Evolutionary conservation across 495 filamentous ascomycete species (phyloP), one percentile per base, ranked within the genome.

Genomic region (Talaromyces wortmannii): DNA sequence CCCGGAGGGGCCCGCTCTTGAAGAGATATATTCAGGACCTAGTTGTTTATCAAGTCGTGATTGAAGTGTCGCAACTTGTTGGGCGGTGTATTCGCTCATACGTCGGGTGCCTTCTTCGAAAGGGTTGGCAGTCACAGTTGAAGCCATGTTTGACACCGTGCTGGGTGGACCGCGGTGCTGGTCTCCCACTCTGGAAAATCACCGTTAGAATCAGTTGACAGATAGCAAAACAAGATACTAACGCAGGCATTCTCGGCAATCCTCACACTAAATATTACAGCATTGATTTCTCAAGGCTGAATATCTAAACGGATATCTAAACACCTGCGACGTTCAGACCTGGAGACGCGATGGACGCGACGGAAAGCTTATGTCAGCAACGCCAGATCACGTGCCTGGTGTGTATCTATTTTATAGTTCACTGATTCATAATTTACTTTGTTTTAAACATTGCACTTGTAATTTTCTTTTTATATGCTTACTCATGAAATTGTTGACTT

Each of bases 11-110:
- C 95, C 94, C 13, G 85, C 76, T 61, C 94, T 78, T 5, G 87
- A 79, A 2, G 91, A 97, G 47, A 99, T 86, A 65, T 92, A 97
- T 74, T 99, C 95, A 2, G 94, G 95, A 1, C 94, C 94, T n/a
- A 99, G 81, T 62, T 97, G 91, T 61, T 90, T 94, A 58, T 96
- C 87, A 30, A 99, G 82, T 10, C 87, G 83, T 59, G 80, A 79
- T 67, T 96, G 90, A 7, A 99, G 76, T 0, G 90, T 92, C 8
- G 92, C 91, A 45, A 95, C 92, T 72, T 98, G 85, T 58, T 78
- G 72, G n/a, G 91, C 89, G 2, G 92, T 96, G 69, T 88, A 97
- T 60, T 88, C 84, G 58, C 70, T 85, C 7, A 94, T 80, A 8
- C 80, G 81, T 29, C 78, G 82, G 64, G 78, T 78, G 4, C 71